Evolutionary conservation across 768 basidiomycete genomes (phyloP).

Genomic region (Naganishia onofrii): DNA sequence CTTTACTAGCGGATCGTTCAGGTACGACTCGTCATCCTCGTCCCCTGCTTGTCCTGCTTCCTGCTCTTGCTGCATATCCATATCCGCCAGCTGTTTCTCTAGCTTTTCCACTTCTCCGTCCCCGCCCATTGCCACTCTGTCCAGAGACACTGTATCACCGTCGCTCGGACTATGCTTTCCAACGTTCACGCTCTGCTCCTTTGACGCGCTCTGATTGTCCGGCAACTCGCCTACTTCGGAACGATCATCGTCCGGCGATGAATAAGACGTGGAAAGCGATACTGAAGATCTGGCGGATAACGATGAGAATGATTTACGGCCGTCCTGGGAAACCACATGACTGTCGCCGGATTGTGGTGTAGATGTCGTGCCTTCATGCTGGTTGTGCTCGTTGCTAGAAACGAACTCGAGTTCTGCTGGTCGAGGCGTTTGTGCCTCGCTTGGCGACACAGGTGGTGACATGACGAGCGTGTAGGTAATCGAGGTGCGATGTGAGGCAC

Average conservation of each 20-base stretch:
- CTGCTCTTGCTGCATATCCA: neutral
- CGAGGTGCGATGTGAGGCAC: neutral
- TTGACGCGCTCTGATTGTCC: neutral
- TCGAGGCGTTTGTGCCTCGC: neutral
- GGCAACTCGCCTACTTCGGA: constrained; percentile 19
- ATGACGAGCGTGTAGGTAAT: neutral
- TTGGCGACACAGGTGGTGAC: neutral
- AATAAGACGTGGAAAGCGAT: constrained; percentile 17
- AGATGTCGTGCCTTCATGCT: neutral
- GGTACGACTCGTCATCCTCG: constrained; percentile 8
- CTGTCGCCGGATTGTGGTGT: neutral
- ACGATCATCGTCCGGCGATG: constrained; percentile 9
- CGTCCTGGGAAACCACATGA: neutral
- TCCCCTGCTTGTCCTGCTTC: neutral
- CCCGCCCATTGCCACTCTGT: neutral
- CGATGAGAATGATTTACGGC: constrained; percentile 3
- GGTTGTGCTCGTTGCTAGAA: neutral
- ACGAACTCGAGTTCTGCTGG: neutral
- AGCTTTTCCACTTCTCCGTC: constrained; percentile 4
- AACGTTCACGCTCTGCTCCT: neutral
- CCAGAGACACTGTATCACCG: neutral
- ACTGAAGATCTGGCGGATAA: neutral
- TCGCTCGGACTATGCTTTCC: neutral
- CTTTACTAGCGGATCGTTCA: constrained; percentile 16
- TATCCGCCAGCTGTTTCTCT: constrained; percentile 6